Conservation (phyloP, 2,329 filamentous ascomycete genomes). For the Pseudogymnoascus sp. region DNA sequence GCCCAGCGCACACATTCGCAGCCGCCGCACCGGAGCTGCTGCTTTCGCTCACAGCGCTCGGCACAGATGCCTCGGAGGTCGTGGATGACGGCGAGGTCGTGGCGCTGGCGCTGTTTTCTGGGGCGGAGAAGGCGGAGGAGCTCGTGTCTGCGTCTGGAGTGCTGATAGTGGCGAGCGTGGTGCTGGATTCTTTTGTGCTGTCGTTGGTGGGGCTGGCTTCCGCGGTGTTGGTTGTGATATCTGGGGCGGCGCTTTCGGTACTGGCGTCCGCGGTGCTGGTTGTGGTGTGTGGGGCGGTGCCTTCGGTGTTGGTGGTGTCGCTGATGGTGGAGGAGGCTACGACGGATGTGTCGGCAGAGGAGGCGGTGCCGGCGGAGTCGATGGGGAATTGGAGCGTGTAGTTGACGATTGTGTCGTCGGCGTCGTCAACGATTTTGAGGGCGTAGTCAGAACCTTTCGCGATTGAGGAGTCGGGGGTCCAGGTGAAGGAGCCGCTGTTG, state of each 20-base stretch:
- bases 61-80: background rate
- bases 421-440: slow-evolving; percentile 18
- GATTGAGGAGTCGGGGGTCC: slow-evolving; percentile 11
- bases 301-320: background rate
- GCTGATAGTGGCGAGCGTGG: background rate
- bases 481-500: slow-evolving; percentile 14
- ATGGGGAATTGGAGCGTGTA: slow-evolving; percentile 23
- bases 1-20: background rate
- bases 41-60: background rate
- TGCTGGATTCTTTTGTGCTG: background rate
- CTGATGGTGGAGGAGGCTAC: background rate
- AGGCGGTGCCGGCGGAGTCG: slow-evolving; percentile 11
- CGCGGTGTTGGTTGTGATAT: background rate
- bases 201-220: background rate
- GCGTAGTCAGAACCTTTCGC: slow-evolving; percentile 12
- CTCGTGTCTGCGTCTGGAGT: background rate
- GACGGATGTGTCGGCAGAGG: background rate
- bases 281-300: background rate
- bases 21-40: background rate
- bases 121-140: background rate
- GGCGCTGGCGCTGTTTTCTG: background rate
- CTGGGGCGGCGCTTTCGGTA: background rate
- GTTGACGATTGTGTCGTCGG: slow-evolving; percentile 16
- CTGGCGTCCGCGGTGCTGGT: background rate
- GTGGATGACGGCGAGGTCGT: background rate